These are phyloP conservation scores for Simplicillium aogashimaense DNA, from an alignment of 2,329 filamentous ascomycete species.

Conservation along the genomic window DNA sequence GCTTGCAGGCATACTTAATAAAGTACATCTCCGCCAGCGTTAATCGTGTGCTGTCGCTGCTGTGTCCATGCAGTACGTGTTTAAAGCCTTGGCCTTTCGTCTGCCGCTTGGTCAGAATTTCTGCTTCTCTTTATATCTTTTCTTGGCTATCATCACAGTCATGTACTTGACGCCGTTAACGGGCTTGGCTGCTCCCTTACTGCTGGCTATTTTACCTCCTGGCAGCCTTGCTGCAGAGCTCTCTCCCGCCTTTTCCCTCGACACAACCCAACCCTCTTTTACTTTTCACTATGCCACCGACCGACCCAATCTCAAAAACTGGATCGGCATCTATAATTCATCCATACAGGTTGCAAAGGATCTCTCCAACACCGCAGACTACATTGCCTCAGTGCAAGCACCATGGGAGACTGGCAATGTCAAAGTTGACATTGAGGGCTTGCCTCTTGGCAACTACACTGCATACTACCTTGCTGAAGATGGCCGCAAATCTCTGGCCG, in stretches of 20 bases:
- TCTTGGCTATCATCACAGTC: too few relatives aligned
- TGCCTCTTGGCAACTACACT: conserved; percentile 21
- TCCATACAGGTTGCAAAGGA: conserved; percentile 22
- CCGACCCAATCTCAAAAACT: conserved; percentile 16
- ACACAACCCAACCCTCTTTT: neutral
- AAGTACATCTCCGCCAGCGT: too few relatives aligned
- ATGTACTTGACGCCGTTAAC: too few relatives aligned
- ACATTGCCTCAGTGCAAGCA: conserved; percentile 24
- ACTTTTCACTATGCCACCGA: neutral
- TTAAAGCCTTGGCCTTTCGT: too few relatives aligned
- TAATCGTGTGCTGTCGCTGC: too few relatives aligned
- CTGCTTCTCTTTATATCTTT: too few relatives aligned
- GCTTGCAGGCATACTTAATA: too few relatives aligned
- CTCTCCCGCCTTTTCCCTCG: neutral
- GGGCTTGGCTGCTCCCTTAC: too few relatives aligned
- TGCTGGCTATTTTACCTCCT: too few relatives aligned
- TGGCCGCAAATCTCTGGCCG: conserved; percentile 24
- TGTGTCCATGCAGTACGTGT: too few relatives aligned
- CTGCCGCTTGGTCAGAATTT: too few relatives aligned
- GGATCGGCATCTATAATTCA: conserved; percentile 25
- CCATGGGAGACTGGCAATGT: conserved; percentile 16
- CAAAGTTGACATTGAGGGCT: conserved; percentile 11
- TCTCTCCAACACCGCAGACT: conserved; percentile 14
- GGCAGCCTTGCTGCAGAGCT: too few relatives aligned
- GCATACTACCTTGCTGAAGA: conserved; percentile 25